A percentile compares a stretch with the other conserved stretches of the same genome.
These are phyloP conservation scores for Lentinus brumalis DNA, from an alignment of 768 basidiomycete genomes.

Conservation along the genomic window DNA sequence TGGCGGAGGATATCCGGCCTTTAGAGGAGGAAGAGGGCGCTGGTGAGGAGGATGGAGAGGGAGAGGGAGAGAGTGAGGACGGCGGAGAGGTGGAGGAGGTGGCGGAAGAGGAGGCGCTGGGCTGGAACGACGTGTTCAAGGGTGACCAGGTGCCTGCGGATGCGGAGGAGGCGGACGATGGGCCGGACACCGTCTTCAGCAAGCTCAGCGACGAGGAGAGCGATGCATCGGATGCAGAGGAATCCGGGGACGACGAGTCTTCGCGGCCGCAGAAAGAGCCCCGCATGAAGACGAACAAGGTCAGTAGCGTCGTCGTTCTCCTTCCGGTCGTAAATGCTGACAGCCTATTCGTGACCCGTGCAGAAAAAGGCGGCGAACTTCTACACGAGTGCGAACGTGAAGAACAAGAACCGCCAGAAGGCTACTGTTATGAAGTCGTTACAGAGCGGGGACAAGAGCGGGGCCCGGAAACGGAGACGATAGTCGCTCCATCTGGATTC, in stretches of 20 bases:
- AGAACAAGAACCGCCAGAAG: slow-evolving; percentile 80
- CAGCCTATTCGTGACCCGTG: background rate
- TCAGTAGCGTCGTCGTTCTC: slow-evolving; percentile 27
- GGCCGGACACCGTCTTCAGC: slow-evolving; percentile 24
- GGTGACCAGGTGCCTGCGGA: slow-evolving; percentile 36
- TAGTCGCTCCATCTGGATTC: background rate
- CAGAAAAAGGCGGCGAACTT: slow-evolving; percentile 91
- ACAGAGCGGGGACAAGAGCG: slow-evolving; percentile 19
- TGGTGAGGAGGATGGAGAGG: slow-evolving; percentile 45
- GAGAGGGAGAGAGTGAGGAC: slow-evolving; percentile 33
- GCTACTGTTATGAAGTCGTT: slow-evolving; percentile 54
- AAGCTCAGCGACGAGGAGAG: slow-evolving; percentile 21
- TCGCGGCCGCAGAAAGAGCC: slow-evolving; percentile 44
- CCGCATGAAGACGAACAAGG: slow-evolving; percentile 95
- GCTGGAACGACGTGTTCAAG: slow-evolving; percentile 88
- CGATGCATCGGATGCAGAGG: slow-evolving; percentile 4
- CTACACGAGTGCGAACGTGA: slow-evolving; percentile 82
- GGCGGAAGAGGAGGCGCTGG: slow-evolving; percentile 78
- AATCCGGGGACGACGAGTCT: slow-evolving; percentile 34
- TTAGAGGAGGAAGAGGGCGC: slow-evolving; percentile 47
- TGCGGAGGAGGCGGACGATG: slow-evolving; percentile 27
- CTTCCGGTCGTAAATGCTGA: background rate
- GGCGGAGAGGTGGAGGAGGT: slow-evolving; percentile 48
- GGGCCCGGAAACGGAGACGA: slow-evolving; percentile 12
- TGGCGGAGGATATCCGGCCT: slow-evolving; percentile 79